Conservation (phyloP, 1,139 yeast species). For the Yamadazyma diospyri region DNA sequence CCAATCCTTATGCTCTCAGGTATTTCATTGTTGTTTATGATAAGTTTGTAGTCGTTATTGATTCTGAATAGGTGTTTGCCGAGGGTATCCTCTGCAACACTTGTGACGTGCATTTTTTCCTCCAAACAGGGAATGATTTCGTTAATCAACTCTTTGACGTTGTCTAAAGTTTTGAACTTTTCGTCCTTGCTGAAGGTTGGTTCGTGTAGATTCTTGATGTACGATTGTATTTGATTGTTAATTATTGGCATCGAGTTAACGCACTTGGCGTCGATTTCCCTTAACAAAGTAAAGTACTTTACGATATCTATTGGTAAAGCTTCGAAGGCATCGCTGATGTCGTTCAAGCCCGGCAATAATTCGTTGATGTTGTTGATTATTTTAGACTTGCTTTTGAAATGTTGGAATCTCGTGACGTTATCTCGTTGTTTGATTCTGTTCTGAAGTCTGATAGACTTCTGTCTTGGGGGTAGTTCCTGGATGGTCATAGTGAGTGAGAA, state of each 20-base stretch:
- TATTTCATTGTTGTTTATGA: slow-evolving; percentile 71
- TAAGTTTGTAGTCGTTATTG: slow-evolving; percentile 72
- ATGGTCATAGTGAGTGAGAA: slow-evolving; percentile 20
- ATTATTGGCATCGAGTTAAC: slow-evolving; percentile 70
- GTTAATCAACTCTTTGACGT: slow-evolving; percentile 48
- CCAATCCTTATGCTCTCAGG: slow-evolving; percentile 66
- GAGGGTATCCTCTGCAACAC: slow-evolving; percentile 80
- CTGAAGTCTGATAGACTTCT: slow-evolving; percentile 45
- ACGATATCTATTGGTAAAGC: slow-evolving; percentile 84
- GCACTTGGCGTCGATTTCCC: slow-evolving; percentile 95
- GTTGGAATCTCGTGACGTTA: slow-evolving; percentile 26
- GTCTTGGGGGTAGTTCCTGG: slow-evolving; percentile 45
- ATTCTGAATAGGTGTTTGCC: slow-evolving; percentile 67
- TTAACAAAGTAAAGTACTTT: slow-evolving; percentile 79
- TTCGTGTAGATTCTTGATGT: slow-evolving; percentile 44
- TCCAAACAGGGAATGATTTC: slow-evolving; percentile 91
- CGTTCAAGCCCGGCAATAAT: slow-evolving; percentile 83
- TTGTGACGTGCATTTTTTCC: slow-evolving; percentile 96
- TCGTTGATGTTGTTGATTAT: slow-evolving; percentile 38
- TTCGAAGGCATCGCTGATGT: slow-evolving; percentile 85
- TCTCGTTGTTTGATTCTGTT: slow-evolving; percentile 25
- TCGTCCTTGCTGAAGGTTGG: slow-evolving; percentile 8
- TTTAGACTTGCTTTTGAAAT: slow-evolving; percentile 32
- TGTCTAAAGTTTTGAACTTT: slow-evolving; percentile 19
- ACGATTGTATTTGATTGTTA: slow-evolving; percentile 53